Evolutionary conservation across 1,139 yeast species (phyloP).

Genomic region (Taiozyma sp.): DNA sequence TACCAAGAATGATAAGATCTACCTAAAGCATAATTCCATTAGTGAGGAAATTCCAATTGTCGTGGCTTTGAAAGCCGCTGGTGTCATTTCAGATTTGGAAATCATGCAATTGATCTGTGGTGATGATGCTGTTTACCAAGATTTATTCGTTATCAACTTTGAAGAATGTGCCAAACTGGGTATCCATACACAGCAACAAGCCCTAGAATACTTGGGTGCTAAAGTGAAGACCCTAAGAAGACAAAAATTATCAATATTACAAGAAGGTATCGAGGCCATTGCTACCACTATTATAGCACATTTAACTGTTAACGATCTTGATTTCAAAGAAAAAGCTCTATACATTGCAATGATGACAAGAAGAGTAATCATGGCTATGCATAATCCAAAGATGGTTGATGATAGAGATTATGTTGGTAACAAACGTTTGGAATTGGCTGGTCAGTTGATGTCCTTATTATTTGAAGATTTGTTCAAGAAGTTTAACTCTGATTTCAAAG

Average conservation of each 20-base stretch:
- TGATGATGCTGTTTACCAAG: conserved; percentile 80
- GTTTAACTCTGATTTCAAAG: conserved; percentile 90
- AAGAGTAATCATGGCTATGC: conserved; percentile 92
- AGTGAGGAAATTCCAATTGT: conserved; percentile 96
- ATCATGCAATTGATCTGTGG: conserved; percentile 95
- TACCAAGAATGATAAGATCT: conserved; percentile 84
- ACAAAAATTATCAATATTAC: conserved; percentile 73
- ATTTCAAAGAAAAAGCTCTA: conserved; percentile 89
- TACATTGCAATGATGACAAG: conserved; percentile 96
- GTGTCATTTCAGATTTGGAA: conserved; percentile 87
- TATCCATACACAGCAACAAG: conserved; percentile 89
- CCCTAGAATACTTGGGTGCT: conserved; percentile 83
- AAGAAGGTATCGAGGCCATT: conserved; percentile 96
- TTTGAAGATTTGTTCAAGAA: conserved; percentile 97
- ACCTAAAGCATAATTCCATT: conserved; percentile 89
- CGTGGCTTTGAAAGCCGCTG: conserved; percentile 90
- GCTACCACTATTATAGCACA: conserved; percentile 97
- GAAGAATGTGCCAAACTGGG: conserved; percentile 90
- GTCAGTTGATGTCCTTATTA: conserved; percentile 88
- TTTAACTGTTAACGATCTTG: conserved; percentile 77
- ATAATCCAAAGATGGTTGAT: conserved; percentile 91
- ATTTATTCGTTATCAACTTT: conserved; percentile 83
- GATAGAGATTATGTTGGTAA: conserved; percentile 99
- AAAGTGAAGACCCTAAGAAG: conserved; percentile 91
- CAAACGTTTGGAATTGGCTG: conserved; percentile 94